A percentile compares a stretch with the other conserved stretches of the same genome.
These are phyloP conservation scores for Alisma plantagoaquatica DNA, from an alignment of 106 monocot genomes.

Conservation along the genomic window DNA sequence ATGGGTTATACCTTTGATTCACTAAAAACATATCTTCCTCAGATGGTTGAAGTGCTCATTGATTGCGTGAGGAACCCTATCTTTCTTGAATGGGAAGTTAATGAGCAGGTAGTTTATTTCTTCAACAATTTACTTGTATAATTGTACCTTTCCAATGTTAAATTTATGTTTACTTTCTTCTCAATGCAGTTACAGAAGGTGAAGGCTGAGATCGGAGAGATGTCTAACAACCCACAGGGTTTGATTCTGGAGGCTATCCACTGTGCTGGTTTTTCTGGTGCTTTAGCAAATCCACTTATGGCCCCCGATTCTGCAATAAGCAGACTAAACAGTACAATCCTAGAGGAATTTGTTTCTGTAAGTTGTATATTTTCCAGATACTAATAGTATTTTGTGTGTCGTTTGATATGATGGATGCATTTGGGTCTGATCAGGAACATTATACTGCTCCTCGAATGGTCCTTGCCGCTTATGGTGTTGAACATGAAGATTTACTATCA, in stretches of 20 bases:
- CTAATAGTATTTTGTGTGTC: background rate
- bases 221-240: constrained; percentile 53
- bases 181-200: constrained; percentile 45
- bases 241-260: constrained; percentile 73
- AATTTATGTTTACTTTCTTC: constrained; percentile 8
- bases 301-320: constrained; percentile 55
- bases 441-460: constrained; percentile 64
- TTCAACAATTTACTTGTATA: background rate
- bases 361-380: constrained; percentile 4
- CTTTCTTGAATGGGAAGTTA: constrained; percentile 86
- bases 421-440: constrained; percentile 33
- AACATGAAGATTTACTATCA: constrained; percentile 64
- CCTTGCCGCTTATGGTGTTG: constrained; percentile 75
- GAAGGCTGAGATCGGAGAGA: constrained; percentile 45
- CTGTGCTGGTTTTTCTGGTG: constrained; percentile 66
- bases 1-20: constrained; percentile 77
- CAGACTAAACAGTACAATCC: constrained; percentile 28
- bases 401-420: background rate
- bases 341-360: constrained; percentile 71
- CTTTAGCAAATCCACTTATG: constrained; percentile 62
- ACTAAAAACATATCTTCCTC: constrained; percentile 62
- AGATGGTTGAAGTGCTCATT: constrained; percentile 81
- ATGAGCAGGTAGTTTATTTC: constrained; percentile 51
- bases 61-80: constrained; percentile 59
- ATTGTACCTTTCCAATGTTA: background rate